Percentiles rank a stretch among this genome's conserved stretches.
Evolutionary conservation across 208 protist species (phyloP).

Genomic region (Endotrypanum monterogeii): DNA sequence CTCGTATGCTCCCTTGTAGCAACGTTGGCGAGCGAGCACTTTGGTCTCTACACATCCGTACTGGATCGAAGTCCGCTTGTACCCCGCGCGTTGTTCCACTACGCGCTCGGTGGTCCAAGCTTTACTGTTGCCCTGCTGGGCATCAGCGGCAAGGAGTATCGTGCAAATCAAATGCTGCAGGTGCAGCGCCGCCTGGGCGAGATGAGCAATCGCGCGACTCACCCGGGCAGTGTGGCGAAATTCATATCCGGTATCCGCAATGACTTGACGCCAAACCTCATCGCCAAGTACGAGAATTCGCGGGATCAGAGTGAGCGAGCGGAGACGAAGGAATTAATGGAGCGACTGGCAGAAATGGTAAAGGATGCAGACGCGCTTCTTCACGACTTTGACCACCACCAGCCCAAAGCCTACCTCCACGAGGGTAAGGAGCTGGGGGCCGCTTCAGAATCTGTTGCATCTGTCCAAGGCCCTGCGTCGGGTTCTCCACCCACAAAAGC

Average conservation of each 20-base stretch:
- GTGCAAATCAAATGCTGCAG: conserved; percentile 69
- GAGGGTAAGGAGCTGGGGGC: conserved; percentile 32
- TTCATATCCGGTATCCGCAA: conserved; percentile 74
- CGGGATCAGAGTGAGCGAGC: conserved; percentile 30
- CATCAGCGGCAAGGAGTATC: conserved; percentile 63
- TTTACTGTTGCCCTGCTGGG: conserved; percentile 78
- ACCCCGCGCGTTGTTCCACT: conserved; percentile 77
- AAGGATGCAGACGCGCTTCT: conserved; percentile 67
- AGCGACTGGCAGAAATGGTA: conserved; percentile 69
- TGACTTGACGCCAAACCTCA: conserved; percentile 58
- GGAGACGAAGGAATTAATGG: conserved; percentile 57
- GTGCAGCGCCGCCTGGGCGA: conserved; percentile 70
- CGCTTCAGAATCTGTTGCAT: background rate
- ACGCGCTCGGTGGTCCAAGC: conserved; percentile 82
- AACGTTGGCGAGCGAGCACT: conserved; percentile 71
- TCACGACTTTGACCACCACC: conserved; percentile 67
- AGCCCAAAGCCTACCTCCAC: conserved; percentile 78
- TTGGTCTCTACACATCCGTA: conserved; percentile 67
- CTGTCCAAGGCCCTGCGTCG: background rate
- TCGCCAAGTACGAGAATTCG: conserved; percentile 47
- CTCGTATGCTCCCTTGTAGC: conserved; percentile 70
- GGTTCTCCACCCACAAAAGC: background rate
- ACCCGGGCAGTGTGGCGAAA: conserved; percentile 74
- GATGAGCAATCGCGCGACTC: conserved; percentile 62
- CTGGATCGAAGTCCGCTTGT: conserved; percentile 68